Evolutionary conservation across 768 basidiomycete species (phyloP).

Genomic region (Leccinum disarticulatum): DNA sequence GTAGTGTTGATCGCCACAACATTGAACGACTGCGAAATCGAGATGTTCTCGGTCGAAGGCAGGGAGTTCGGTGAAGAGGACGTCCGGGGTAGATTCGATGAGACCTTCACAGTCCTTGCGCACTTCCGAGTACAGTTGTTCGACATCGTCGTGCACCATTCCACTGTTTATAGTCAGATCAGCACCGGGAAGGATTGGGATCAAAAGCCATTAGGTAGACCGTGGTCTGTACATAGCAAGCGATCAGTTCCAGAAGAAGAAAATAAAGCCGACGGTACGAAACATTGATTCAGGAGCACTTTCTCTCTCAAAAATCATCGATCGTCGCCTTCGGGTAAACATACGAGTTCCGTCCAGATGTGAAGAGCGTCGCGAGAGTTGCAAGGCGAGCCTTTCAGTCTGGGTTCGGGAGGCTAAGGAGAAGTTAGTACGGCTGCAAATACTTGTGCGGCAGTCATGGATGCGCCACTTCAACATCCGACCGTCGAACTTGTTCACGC

Average conservation of each 20-base stretch:
- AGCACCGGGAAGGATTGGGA: constrained; percentile 44
- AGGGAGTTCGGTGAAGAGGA: constrained; percentile 46
- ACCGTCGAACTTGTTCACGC: too few relatives aligned
- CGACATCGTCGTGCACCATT: constrained; percentile 97
- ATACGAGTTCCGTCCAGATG: constrained; percentile 47
- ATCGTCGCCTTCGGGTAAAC: constrained; percentile 79
- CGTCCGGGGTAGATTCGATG: constrained; percentile 72
- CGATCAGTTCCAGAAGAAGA: background rate
- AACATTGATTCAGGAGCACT: constrained; percentile 84
- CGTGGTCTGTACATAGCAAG: constrained; percentile 58
- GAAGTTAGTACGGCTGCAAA: too few relatives aligned
- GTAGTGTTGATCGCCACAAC: constrained; percentile 81
- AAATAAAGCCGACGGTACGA: constrained; percentile 22
- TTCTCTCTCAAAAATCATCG: constrained; percentile 93
- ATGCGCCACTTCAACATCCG: too few relatives aligned
- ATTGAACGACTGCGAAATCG: constrained; percentile 31
- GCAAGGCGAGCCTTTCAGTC: constrained; percentile 44
- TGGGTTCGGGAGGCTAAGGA: background rate
- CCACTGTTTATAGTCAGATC: constrained; percentile 47
- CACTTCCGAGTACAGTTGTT: constrained; percentile 80
- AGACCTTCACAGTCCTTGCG: constrained; percentile 61
- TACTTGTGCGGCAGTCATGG: too few relatives aligned
- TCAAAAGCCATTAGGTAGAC: constrained; percentile 29
- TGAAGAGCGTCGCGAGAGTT: constrained; percentile 74
- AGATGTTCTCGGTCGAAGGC: constrained; percentile 17